Base-by-base conservation (phyloP, 1,284 basidiomycete genomes). In the Kwoniella shivajii region DNA sequence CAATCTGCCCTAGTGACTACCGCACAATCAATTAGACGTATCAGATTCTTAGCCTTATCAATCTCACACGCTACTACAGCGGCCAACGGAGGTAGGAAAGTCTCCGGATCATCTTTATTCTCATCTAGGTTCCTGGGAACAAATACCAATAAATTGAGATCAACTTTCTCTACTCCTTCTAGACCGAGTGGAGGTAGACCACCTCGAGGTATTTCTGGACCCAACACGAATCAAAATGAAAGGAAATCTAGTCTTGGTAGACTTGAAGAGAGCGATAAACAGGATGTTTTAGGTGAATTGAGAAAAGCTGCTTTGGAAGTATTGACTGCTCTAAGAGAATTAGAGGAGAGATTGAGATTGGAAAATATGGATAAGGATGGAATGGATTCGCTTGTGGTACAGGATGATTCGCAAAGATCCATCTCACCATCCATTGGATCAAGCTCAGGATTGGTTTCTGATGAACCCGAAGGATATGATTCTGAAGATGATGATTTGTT, bases 291-390 rank as follows among this genome's bases (percentile, higher is more conserved):
- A 11, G 56, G 51, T 2, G 63, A 65, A 30, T 42, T 74, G n/a
- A 50, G 74, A 20, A 71, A 68, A 47, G 66, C 70, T 1, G 77
- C 76, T 1, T 54, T 78, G 33, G 75, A 77, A 14, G 70, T 78
- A 0, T 58, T 78, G 13, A 65, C 66, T 5, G 53, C 62, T 18
- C 59, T 78, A 13, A 48, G 76, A 36, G 59, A 50, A 0, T 52
- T 77, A 18, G 77, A 78, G 57, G 77, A 78, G 53, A 49, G 59
- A 3, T 50, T 73, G 27, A 44, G 51, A 36, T 33, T 53, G 3
- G 31, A 22, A 9, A n/a, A 31, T 4, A 18, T 20, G 16, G 30
- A 27, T 2, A 27, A 18, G 13, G 47, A 29, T 27, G 9, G 34
- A 7, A 26, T 4, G 16, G 34, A 43, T 14, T 26, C 24, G 24